Evolutionary conservation across 306 rosid species (phyloP).

Genomic region (Trifolium pratense): DNA sequence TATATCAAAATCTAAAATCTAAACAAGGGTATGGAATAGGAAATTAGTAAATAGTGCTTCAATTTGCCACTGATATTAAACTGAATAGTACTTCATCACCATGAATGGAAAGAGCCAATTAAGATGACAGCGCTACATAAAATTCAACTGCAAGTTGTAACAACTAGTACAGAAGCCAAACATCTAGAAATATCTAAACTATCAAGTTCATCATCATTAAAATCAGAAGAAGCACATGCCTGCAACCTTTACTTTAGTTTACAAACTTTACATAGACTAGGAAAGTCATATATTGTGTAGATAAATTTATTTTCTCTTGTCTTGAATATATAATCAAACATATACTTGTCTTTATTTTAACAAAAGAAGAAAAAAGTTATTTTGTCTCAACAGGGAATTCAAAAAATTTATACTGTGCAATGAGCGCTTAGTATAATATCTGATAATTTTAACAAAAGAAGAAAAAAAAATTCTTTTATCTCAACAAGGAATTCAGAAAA

Average conservation of each 20-base stretch:
- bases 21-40: background rate
- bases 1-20: slow-evolving; percentile 12
- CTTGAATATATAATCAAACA: too few species aligned
- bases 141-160: background rate
- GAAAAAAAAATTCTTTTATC: background rate
- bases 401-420: background rate
- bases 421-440: background rate
- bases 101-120: too few species aligned
- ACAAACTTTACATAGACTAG: background rate
- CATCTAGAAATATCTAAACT: slow-evolving; percentile 8
- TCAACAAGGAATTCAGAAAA: background rate
- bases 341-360: too few species aligned
- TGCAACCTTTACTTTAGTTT: background rate
- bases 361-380: too few species aligned
- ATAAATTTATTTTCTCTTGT: background rate
- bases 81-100: too few species aligned
- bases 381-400: background rate
- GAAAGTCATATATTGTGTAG: background rate
- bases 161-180: background rate
- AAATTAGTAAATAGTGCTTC: slow-evolving; percentile 1
- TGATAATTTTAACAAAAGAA: too few species aligned
- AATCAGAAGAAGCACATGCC: background rate
- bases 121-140: background rate
- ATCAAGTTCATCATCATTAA: background rate
- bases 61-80: too few species aligned